Base-by-base conservation (phyloP, 1,139 yeast genomes). In the Diutina siamensis region DNA sequence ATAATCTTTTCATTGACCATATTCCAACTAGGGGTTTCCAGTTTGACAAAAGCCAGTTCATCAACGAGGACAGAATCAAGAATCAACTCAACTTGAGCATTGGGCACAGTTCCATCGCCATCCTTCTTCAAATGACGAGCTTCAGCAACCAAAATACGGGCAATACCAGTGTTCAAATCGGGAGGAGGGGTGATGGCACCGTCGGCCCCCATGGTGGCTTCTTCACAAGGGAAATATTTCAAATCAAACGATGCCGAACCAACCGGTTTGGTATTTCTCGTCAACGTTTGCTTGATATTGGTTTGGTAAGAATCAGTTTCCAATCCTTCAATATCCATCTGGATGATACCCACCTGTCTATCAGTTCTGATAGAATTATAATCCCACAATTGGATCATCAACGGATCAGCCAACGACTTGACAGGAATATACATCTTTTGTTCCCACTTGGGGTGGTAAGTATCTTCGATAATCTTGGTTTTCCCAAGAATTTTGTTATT, bases 91-190 rank as follows among this genome's bases (percentile, higher is more conserved):
- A 82, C 88, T 60, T 70, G 83, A 2, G 88, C 69, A n/a, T 84
- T 65, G 32, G 79, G 68, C 19, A 69, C 66, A 53, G 76, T 68
- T 25, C 10, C 10, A 40, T 68, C 74, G 38, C 27, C 33, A 13
- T 58, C 53, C 57, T 59, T 65, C 62, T 51, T 63, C 67, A 62
- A 68, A 61, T 72, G 67, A 61, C 80, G 71, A 21, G 77, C 80
- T 50, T 71, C 77, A n/a, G 60, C 54, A 44, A 78, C 58, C 48
- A 67, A 71, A 48, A 83, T 61, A 56, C 81, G 75, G 25, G 83
- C 79, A 55, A 92, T 82, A 71, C 98, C 98, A 18, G 97, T 86
- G 63, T 87, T 88, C 61, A 87, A 77, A 54, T 88, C 96, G 46
- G 95, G 96, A 44, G 95, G 88, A 44, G 95, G 89, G 53, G 78